These are phyloP conservation scores for Candida pseudofarinosa DNA, from an alignment of 805 yeast genomes.

Conservation along the genomic window DNA sequence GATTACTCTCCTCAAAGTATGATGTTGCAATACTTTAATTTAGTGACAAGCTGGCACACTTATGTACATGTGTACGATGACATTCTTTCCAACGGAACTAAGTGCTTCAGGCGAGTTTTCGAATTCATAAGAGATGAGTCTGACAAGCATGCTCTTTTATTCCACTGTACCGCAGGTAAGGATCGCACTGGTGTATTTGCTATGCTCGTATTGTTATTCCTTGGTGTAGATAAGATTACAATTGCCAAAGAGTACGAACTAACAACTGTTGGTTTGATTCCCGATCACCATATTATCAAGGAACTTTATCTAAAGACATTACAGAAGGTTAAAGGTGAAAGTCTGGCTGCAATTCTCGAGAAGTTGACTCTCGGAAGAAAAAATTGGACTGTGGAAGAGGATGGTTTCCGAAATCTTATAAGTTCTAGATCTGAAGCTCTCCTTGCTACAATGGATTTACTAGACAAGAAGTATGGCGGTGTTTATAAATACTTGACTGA, in stretches of 20 bases:
- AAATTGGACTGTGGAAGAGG: slow-evolving; percentile 39
- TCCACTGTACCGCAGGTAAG: slow-evolving; percentile 85
- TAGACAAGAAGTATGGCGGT: slow-evolving; percentile 53
- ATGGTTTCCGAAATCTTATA: slow-evolving; percentile 58
- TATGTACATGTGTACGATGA: slow-evolving; percentile 60
- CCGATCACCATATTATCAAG: slow-evolving; percentile 41
- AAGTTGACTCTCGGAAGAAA: slow-evolving; percentile 33
- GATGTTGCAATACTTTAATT: slow-evolving; percentile 50
- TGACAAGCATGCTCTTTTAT: slow-evolving; percentile 37
- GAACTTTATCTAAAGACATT: slow-evolving; percentile 30
- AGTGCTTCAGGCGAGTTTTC: slow-evolving; percentile 48
- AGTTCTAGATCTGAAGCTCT: slow-evolving; percentile 67
- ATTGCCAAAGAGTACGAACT: slow-evolving; percentile 75
- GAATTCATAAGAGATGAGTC: slow-evolving; percentile 52
- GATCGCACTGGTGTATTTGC: slow-evolving; percentile 78
- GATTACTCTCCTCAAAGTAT: slow-evolving; percentile 65
- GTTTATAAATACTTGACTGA: slow-evolving; percentile 44
- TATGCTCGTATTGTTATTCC: slow-evolving; percentile 58
- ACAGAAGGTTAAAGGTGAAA: slow-evolving; percentile 25
- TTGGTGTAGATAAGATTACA: slow-evolving; percentile 63
- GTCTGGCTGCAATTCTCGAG: slow-evolving; percentile 16
- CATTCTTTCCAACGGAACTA: slow-evolving; percentile 48
- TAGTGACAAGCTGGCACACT: slow-evolving; percentile 58
- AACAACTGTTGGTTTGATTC: slow-evolving; percentile 59
- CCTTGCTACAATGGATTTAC: slow-evolving; percentile 55